Base-by-base conservation (phyloP, 73 alveolate genomes). In the Halteria grandinella region DNA sequence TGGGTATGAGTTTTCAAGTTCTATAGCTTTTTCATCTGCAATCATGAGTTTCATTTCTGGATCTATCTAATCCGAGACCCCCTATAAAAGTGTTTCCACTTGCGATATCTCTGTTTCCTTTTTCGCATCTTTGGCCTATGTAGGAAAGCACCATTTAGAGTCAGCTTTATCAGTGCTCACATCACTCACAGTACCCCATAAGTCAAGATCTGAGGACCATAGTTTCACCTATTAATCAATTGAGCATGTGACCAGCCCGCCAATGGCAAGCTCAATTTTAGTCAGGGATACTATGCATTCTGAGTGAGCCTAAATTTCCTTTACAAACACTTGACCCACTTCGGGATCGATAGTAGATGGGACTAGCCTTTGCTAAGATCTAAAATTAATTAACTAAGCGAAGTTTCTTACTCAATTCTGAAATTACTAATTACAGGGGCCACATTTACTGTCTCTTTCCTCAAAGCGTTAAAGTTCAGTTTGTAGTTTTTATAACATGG, bases 401-500 rank as follows among this genome's bases (percentile, higher is more conserved):
- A n/a, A n/a, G n/a, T n/a, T n/a, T n/a, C n/a, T n/a, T 66, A 66
- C 27, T 10, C 2, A 23, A 18, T 5, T 40, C 10, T 17, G 12
- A 62, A 39, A 17, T 20, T 66, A 48, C 55, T 69, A 73, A 36
- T 29, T 40, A 49, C 43, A 23, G 62, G 45, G 60, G 47, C 86
- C 34, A 39, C 75, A 89, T 59, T 81, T 88, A 66, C 63, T 37
- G 64, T 55, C 25, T 87, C 97, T 75, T 87, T 90, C 48, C 97
- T 88, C 34, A 54, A 37, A 4, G 85, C 75, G 31, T 73, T 73
- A 52, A 73, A 73, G 33, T 74, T 54, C 1, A 54, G 36, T 39
- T 53, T 73, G 1, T 29, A 31, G 36, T 52, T 18, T 25, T 74
- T 74, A 53, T 73, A 73, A 37, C 37, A 23, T 4, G 60, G 51